Percentiles rank a stretch among this genome's conserved stretches.
phyloP scores from a whole-genome alignment of 495 filamentous ascomycete species.

The Hypoxylon crocopeplum region DNA sequence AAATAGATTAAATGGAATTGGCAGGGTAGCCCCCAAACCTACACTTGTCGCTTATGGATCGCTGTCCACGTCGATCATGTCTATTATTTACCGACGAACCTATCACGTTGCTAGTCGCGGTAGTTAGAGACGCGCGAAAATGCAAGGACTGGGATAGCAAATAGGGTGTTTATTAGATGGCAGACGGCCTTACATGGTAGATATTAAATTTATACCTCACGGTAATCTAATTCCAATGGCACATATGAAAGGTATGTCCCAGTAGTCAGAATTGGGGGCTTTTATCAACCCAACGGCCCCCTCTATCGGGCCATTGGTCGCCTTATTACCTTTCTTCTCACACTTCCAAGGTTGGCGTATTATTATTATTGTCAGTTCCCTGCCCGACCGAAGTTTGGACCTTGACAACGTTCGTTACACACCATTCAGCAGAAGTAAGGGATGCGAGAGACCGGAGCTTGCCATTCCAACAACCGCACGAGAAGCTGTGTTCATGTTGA shows the following conservation, averaged over 20 bases:
- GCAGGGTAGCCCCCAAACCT: background rate
- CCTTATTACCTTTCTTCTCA: background rate
- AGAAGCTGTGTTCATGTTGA: constrained; percentile 6
- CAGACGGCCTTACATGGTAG: constrained; percentile 12
- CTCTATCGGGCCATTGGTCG: background rate
- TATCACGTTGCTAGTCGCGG: constrained; percentile 8
- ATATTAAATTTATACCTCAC: constrained; percentile 40
- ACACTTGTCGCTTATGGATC: background rate
- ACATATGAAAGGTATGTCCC: background rate
- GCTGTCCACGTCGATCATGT: constrained; percentile 8
- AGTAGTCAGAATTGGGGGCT: background rate
- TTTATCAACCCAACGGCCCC: background rate
- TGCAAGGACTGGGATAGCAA: constrained; percentile 23
- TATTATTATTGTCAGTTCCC: background rate
- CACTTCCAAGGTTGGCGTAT: background rate
- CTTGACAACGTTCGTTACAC: background rate
- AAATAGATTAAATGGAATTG: constrained; percentile 9
- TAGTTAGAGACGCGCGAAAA: constrained; percentile 3
- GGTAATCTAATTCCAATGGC: constrained; percentile 9
- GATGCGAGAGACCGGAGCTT: background rate
- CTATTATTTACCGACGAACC: constrained; percentile 13
- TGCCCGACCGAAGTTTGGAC: background rate
- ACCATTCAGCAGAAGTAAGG: background rate
- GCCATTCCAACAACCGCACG: background rate
- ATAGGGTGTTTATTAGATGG: constrained; percentile 10